These are phyloP conservation scores for Entomophthora muscae DNA, from an alignment of 371 early-diverging fungal genomes.

Conservation along the genomic window DNA sequence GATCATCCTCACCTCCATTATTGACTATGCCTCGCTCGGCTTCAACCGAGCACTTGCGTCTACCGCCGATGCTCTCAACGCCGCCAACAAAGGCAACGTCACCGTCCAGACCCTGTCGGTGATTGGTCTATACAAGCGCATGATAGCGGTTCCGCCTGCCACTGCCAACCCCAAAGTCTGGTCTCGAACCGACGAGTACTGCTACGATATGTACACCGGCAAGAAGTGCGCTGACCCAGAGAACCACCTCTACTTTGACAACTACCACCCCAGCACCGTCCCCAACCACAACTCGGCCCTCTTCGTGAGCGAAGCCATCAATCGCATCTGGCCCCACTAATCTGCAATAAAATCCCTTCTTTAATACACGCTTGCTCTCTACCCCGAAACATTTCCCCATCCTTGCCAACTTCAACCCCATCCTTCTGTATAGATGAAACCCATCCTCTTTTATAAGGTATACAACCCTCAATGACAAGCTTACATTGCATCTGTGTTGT, in stretches of 20 bases:
- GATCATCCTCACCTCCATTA: neutral
- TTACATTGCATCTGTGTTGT: too few species aligned
- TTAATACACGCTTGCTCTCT: too few species aligned
- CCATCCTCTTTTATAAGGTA: too few species aligned
- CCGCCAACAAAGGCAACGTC: neutral
- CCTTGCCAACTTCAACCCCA: too few species aligned
- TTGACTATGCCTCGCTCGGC: neutral
- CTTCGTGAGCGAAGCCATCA: neutral
- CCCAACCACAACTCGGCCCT: neutral
- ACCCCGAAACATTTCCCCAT: too few species aligned
- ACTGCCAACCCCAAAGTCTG: neutral
- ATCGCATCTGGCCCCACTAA: neutral
- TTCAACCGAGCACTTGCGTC: neutral
- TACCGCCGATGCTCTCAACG: neutral
- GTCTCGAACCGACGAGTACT: neutral
- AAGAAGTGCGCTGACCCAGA: neutral
- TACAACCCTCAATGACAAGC: too few species aligned
- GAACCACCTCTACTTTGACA: neutral
- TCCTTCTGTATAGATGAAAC: too few species aligned
- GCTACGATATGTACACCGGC: neutral
- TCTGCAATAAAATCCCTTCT: too few species aligned
- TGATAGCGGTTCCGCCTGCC: neutral
- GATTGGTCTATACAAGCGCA: neutral
- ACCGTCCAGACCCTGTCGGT: neutral
- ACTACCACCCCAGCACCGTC: neutral